phyloP scores from a whole-genome alignment of 2,329 filamentous ascomycete genomes.

The Aphanocladium album region DNA sequence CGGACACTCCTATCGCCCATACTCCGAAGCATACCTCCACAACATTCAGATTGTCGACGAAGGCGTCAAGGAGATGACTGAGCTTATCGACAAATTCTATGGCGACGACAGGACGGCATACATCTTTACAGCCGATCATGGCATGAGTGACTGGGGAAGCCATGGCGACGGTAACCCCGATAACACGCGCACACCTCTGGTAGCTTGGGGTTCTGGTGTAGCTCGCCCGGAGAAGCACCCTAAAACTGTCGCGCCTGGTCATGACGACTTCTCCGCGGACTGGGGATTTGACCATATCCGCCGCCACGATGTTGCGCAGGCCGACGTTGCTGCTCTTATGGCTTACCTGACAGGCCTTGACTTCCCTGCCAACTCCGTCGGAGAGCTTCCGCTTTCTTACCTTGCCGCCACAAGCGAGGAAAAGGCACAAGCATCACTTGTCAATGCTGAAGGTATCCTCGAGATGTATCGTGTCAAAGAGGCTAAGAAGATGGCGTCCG shows the following conservation, averaged over 20 bases:
- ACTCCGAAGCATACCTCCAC: slow-evolving; percentile 89
- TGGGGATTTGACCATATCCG: slow-evolving; percentile 78
- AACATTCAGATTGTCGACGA: slow-evolving; percentile 94
- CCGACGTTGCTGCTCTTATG: slow-evolving; percentile 94
- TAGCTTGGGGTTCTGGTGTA: slow-evolving; percentile 89
- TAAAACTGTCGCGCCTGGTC: slow-evolving; percentile 62
- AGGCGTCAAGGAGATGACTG: slow-evolving; percentile 78
- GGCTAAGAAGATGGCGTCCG: slow-evolving; percentile 67
- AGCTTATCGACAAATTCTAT: slow-evolving; percentile 82
- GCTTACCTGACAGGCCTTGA: slow-evolving; percentile 81
- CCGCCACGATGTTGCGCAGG: slow-evolving; percentile 88
- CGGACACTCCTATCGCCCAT: slow-evolving; percentile 81
- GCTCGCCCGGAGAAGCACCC: slow-evolving; percentile 62
- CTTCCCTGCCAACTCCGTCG: slow-evolving; percentile 94
- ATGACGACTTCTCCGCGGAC: slow-evolving; percentile 86
- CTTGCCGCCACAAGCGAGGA: slow-evolving; percentile 65
- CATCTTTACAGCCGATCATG: slow-evolving; percentile 95
- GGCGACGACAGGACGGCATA: slow-evolving; percentile 81
- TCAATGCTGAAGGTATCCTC: slow-evolving; percentile 80
- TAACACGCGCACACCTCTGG: slow-evolving; percentile 89
- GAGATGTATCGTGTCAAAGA: slow-evolving; percentile 98
- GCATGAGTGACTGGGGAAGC: slow-evolving; percentile 99
- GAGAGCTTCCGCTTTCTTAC: slow-evolving; percentile 81
- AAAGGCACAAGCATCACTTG: slow-evolving; percentile 78
- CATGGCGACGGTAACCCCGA: slow-evolving; percentile 97